Evolutionary conservation across 805 yeast species (phyloP).

Genomic region (Barnettozyma populi): DNA sequence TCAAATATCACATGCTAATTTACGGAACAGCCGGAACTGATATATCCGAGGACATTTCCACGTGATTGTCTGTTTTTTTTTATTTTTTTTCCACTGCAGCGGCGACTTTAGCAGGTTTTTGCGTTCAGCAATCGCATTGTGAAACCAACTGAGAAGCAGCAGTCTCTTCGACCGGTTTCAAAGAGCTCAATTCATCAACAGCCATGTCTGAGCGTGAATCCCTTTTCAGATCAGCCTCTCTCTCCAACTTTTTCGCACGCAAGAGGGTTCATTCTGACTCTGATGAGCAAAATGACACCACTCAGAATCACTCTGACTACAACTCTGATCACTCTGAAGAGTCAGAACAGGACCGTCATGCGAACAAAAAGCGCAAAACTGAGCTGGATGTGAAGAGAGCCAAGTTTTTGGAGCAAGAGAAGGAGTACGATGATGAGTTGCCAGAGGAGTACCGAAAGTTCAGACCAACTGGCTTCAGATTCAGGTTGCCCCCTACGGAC

Average conservation of each 20-base stretch:
- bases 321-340: constrained; percentile 6
- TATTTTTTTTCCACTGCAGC: background rate
- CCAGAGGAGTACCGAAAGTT: constrained; percentile 69
- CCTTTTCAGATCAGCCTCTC: constrained; percentile 8
- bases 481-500: constrained; percentile 79
- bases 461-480: constrained; percentile 72
- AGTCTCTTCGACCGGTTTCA: background rate
- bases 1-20: constrained; percentile 1
- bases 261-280: constrained; percentile 8
- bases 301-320: background rate
- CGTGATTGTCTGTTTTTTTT: background rate
- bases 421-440: constrained; percentile 52
- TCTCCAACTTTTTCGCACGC: constrained; percentile 7
- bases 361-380: constrained; percentile 21
- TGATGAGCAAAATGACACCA: constrained; percentile 2
- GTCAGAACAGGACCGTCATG: constrained; percentile 5
- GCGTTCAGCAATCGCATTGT: background rate
- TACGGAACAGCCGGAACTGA: background rate
- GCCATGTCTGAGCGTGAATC: constrained; percentile 6
- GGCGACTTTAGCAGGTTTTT: background rate
- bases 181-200: background rate
- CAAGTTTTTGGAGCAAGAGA: constrained; percentile 41
- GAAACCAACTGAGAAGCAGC: background rate
- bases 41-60: background rate
- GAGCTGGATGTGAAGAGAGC: constrained; percentile 23